Evolutionary conservation across 495 filamentous ascomycete genomes (phyloP), one percentile per base, ranked within the genome.

Genomic region (Letharia lupina): DNA sequence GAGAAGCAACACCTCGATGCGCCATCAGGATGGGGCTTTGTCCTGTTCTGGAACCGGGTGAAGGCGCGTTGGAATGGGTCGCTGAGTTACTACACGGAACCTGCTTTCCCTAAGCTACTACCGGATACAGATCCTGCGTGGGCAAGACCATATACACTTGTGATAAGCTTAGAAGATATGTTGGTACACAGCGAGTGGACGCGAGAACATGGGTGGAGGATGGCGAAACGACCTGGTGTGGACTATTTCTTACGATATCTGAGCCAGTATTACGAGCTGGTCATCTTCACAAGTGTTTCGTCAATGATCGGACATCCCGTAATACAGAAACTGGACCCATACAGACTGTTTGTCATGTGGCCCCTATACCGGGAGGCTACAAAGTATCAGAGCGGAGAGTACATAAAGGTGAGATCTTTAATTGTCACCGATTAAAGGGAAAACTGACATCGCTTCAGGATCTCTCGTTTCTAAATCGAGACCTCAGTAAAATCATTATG

Each of bases 181-280:
- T 82, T 98, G 39, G 85, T 98, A 44, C 93, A 97, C 76, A 91
- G 88, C 74, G 90, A 96, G 71, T 98, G 94, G 94, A 85, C 85
- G 31, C 84, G 92, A 61, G 89, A 98, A 70, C 89, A 97, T 70
- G 94, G 94, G 39, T 98, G 94, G 93, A 86, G 93, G 65, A 84
- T 93, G 69, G 94, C 94, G 52, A 98, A 98, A 79, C 86, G 94
- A 44, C 94, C 94, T 39, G 94, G 94, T 50, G 82, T 96, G 57
- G 94, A 98, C 78, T 98, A 98, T 80, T 98, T 98, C 80, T 76
- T 98, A 63, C 90, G 89, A 72, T 98, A 98, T 74, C 82, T 98
- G 48, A 91, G 88, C 76, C 91, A 96, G 74, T 97, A 98, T 81
- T 98, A 96, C 76, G 94, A 98, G 75, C 81, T 98, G 33, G 95